phyloP scores from a whole-genome alignment of 768 basidiomycete genomes.

The Podaxis mareebaensis region DNA sequence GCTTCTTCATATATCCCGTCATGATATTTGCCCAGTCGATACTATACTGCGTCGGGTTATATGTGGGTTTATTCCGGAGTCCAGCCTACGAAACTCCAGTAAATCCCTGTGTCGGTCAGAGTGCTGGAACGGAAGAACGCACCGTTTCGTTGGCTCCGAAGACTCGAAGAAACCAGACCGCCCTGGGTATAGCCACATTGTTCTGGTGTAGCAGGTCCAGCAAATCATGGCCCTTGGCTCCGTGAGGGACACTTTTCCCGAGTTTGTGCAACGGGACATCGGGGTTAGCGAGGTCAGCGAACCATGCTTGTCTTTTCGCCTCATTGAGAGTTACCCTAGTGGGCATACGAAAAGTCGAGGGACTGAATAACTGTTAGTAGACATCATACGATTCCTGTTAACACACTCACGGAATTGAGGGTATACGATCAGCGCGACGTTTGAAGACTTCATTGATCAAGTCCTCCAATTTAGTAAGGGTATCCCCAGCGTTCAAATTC shows the following conservation, averaged over 20 bases:
- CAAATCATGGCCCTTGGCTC: slow-evolving; percentile 82
- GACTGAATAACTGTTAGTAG: slow-evolving; percentile 32
- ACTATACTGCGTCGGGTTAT: slow-evolving; percentile 82
- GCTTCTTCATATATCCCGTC: slow-evolving; percentile 81
- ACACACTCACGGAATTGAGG: slow-evolving; percentile 62
- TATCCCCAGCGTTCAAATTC: slow-evolving; percentile 45
- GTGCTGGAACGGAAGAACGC: slow-evolving; percentile 14
- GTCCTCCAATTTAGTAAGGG: slow-evolving; percentile 63
- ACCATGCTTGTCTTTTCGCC: slow-evolving; percentile 78
- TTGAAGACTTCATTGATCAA: slow-evolving; percentile 77
- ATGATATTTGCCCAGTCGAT: slow-evolving; percentile 84
- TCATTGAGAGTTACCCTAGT: slow-evolving; percentile 83
- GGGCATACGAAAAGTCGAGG: slow-evolving; percentile 76
- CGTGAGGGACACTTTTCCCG: slow-evolving; percentile 84
- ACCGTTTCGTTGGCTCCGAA: slow-evolving; percentile 89
- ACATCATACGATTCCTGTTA: background rate
- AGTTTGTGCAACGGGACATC: slow-evolving; percentile 79
- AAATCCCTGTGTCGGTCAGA: background rate
- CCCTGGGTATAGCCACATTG: slow-evolving; percentile 76
- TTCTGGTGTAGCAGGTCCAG: slow-evolving; percentile 77
- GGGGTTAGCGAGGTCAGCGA: slow-evolving; percentile 78
- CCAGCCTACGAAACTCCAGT: slow-evolving; percentile 51
- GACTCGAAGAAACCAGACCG: slow-evolving; percentile 86
- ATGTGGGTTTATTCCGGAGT: slow-evolving; percentile 74
- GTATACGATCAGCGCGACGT: slow-evolving; percentile 56